Conservation (phyloP, 2,329 filamentous ascomycete species). For the Hyphodiscus sp. region DNA sequence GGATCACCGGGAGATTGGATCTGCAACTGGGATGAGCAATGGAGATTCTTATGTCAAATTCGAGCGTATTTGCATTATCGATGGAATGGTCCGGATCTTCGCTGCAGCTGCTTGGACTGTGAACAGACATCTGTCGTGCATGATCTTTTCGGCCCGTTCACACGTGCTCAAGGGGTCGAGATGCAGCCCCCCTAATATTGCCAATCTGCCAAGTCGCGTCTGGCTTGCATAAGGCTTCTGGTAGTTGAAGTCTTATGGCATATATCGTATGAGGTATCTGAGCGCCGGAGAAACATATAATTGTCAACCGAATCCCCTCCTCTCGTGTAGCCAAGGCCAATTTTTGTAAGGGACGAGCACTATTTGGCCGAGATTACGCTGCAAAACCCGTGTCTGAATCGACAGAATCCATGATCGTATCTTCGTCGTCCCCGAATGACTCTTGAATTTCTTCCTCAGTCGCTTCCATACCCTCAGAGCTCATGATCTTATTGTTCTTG, state of each 20-base stretch:
- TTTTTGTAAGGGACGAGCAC: neutral
- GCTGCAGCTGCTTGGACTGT: neutral
- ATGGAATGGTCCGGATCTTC: neutral
- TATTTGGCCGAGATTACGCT: neutral
- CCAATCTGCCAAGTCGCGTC: neutral
- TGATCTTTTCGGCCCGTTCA: neutral
- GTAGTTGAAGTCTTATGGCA: neutral
- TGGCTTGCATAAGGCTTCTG: neutral
- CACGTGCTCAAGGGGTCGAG: neutral
- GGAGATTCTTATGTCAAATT: neutral
- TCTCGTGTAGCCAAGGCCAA: neutral
- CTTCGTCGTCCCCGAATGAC: slow-evolving; percentile 28
- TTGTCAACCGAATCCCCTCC: neutral
- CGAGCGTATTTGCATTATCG: neutral
- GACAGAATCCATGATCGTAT: slow-evolving; percentile 1
- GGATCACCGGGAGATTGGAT: neutral
- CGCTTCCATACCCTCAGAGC: slow-evolving; percentile 58
- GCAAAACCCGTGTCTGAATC: neutral
- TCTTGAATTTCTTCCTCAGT: slow-evolving; percentile 56
- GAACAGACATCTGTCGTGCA: neutral
- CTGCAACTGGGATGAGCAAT: neutral
- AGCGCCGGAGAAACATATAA: neutral
- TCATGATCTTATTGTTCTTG: slow-evolving; percentile 62
- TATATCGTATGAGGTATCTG: neutral
- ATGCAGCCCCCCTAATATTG: neutral